Conservation (phyloP, 2,329 filamentous ascomycete species). For the Sclerotinia glacialis region DNA sequence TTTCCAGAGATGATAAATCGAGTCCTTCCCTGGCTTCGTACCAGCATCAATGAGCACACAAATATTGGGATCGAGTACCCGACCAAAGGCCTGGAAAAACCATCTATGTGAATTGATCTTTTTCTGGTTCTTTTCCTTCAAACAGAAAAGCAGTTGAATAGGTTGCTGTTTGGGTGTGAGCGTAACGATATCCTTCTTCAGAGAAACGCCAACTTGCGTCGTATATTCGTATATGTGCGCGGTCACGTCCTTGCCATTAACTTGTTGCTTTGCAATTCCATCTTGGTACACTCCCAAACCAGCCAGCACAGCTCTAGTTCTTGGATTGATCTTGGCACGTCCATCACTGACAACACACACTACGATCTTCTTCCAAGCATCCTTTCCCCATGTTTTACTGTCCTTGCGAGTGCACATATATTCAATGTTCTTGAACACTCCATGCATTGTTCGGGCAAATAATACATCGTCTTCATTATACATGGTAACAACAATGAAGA, state of each 20-base stretch:
- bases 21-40: slow-evolving; percentile 82
- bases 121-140: slow-evolving; percentile 97
- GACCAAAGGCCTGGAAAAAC: slow-evolving; percentile 99
- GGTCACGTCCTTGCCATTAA: slow-evolving; percentile 93
- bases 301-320: slow-evolving; percentile 89
- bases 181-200: slow-evolving; percentile 94
- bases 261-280: slow-evolving; percentile 96
- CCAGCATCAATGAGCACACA: slow-evolving; percentile 97
- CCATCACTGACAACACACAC: slow-evolving; percentile 96
- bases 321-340: slow-evolving; percentile 85
- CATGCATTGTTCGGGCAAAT: slow-evolving; percentile 97
- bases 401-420: slow-evolving; percentile 93
- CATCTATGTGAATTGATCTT: slow-evolving; percentile 98
- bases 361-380: slow-evolving; percentile 98
- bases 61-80: slow-evolving; percentile 88
- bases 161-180: slow-evolving; percentile 98
- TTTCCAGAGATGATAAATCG: slow-evolving; percentile 97
- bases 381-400: slow-evolving; percentile 93
- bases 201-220: slow-evolving; percentile 97
- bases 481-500: slow-evolving; percentile 98
- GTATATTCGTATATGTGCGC: slow-evolving; percentile 99
- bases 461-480: slow-evolving; percentile 98
- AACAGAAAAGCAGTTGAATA: slow-evolving; percentile 95
- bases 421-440: slow-evolving; percentile 95
- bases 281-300: slow-evolving; percentile 98